Base-by-base conservation (phyloP, 352 stramenopile species). In the Pythium phragmiticola region DNA sequence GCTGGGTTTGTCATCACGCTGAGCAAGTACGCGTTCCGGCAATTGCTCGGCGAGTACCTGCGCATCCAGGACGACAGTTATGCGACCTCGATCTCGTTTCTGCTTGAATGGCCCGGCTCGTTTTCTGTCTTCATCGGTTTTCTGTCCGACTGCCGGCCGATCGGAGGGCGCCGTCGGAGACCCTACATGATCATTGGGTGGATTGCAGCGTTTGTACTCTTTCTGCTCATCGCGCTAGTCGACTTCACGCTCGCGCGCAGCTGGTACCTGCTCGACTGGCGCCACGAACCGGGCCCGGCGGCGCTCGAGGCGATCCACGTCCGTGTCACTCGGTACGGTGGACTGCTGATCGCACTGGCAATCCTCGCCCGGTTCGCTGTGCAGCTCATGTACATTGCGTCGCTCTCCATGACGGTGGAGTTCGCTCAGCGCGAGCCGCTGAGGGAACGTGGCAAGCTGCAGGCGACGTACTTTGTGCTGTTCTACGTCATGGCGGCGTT, bases 181-280 rank as follows among this genome's bases (percentile, higher is more conserved):
- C 80, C 88, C 13, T 98, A 97, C 73, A 96, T 97, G 74, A 79
- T 95, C 28, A 57, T 94, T 19, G 92, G 92, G 14, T 68, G 52
- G 60, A 7, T 48, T 9, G 14, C 47, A 1, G 51, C 53, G 5
- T 57, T 37, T 33, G 39, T 68, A 42, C 19, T 55, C 4, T 60
- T 68, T 39, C 14, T 43, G 2, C 19, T 57, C 14, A 55, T 62
- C 28, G 60, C 46, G 19, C 2, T 68, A 1, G 8, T 73, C 16
- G 58, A 69, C 23, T 65, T 65, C 13, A 57, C 51, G 1, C 13
- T 37, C 7, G 43, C 60, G 12, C 21, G 17, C 4, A 60, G 37
- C 19, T 64, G 55, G 47, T 23, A 60, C 7, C 8, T 64, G 13
- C 53, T 74, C 30, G 42, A 64, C 23, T 56, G 50, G 36, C 23